Base-by-base conservation (phyloP, 306 rosid genomes). In the Cicer judaicum region DNA sequence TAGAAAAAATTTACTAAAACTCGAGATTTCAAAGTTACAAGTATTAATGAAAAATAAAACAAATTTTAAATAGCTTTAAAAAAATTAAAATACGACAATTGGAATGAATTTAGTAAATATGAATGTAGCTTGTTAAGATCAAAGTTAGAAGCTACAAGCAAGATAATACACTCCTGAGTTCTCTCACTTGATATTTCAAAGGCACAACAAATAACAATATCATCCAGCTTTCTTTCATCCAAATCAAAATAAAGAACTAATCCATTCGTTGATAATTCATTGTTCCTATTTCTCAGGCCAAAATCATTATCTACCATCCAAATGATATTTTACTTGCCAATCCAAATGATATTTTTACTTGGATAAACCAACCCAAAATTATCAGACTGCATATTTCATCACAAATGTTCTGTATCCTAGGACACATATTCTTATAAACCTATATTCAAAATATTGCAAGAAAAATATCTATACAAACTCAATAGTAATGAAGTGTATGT, bases 141-240 rank as follows among this genome's bases (percentile, higher is more conserved):
- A 44, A 56, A 41, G 34, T 42, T 18, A 54, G 54, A 71, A 3
- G 53, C 7, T 19, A 55, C 14, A 42, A 46, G 65, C 44, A 44
- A 55, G 29, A 18, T 36, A 38, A 57, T n/a, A 64, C 39, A 72
- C 44, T 57, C 15, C 16, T 72, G 8, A 24, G 12, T 44, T 43
- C n/a, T 29, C 46, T 12, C 18, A 8, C 2, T 19, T 13, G 29
- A 72, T 43, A 59, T 39, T 16, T 16, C 2, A 15, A 56, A 72
- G 56, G 14, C 55, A 72, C 55, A 42, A 16, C 34, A 43, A 57
- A 72, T 42, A 46, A 10, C 16, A 53, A 19, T 55, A 73, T 15
- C 78, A 60, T 46, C 70, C 68, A 21, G 47, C 70, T 60, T 61
- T 61, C 70, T 60, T 61, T 73, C 14, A 73, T 59, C 48, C 39